phyloP scores from a whole-genome alignment of 495 filamentous ascomycete species.

The Friedmanniomyces simplex region DNA sequence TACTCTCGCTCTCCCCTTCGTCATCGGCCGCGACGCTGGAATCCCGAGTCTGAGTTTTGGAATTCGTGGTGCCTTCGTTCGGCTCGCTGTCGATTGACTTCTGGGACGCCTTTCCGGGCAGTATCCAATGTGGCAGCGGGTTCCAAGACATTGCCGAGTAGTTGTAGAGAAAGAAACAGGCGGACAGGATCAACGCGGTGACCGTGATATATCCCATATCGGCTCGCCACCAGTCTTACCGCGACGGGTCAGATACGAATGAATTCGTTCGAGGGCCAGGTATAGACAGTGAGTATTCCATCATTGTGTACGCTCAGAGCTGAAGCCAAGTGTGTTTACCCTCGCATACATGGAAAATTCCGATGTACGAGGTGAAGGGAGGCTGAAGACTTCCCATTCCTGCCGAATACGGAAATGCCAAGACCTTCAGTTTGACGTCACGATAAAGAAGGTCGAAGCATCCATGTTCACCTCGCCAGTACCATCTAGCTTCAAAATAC shows the following conservation, averaged over 20 bases:
- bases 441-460: not conserved
- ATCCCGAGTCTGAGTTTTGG: not conserved
- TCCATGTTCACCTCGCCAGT: no score
- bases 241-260: not conserved
- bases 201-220: not conserved
- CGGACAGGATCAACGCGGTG: not conserved
- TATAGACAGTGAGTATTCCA: no score
- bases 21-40: not conserved
- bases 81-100: not conserved
- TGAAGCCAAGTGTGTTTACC: no score
- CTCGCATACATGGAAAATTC: no score
- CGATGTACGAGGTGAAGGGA: no score
- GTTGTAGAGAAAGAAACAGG: not conserved
- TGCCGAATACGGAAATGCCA: no score
- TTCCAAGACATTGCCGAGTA: constrained; percentile 2
- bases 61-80: not conserved
- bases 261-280: not conserved
- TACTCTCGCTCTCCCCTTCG: constrained; percentile 28
- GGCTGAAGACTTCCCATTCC: no score
- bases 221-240: not conserved
- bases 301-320: no score
- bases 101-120: not conserved
- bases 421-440: not conserved
- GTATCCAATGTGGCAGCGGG: constrained; percentile 4
- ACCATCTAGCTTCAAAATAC: no score